Evolutionary conservation across 768 basidiomycete species (phyloP), one percentile per base, ranked within the genome.

Genomic region (Boletus pseudo-olivaceus): DNA sequence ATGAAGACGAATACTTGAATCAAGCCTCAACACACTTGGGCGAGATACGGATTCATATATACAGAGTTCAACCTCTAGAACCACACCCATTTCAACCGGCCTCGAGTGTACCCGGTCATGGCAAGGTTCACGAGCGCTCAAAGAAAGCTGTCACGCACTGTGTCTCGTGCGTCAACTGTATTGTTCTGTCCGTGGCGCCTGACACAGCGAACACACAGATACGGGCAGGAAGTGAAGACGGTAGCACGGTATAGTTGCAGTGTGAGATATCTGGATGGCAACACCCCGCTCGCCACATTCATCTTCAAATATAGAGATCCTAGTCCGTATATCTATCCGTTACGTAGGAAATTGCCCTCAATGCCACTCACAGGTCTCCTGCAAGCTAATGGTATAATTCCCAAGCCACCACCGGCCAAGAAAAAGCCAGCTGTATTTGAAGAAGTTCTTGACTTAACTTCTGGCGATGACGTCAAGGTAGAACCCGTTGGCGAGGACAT

Each of bases 121-220:
- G 47, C 46, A 72, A 66, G 37, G 44, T 70, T 9, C 68, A 70
- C 35, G 70, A 70, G 23, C 66, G 66, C 27, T 57, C 64, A 27
- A 70, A 70, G 57, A 70, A 70, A 54, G 69, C 64, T 15, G 53
- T 72, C 10, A 59, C 66, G 1, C 66, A 70, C 9, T 62, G 66
- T 50, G 58, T 70, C 34, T 58, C 60, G 64, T 70, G 41, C 37
- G 70, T 62, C 39, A 9, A 40, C 10, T 29, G 5, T 9, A 14
- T 17, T 30, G 17, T 30, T 43, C 30, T 32, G 30, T 44, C 29
- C n/a, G 3, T 8, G 19, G 7, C 2, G 5, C 45, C 41, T 58
- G 11, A 60, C 46, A n/a, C 26, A 27, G 9, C 5, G 32, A 26
- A 42, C 14, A 12, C 42, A 17, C 30, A 70, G 69, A 23, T 72